Evolutionary conservation across 371 early-diverging fungal genomes (phyloP).

Genomic region (Umbelopsis sp.): DNA sequence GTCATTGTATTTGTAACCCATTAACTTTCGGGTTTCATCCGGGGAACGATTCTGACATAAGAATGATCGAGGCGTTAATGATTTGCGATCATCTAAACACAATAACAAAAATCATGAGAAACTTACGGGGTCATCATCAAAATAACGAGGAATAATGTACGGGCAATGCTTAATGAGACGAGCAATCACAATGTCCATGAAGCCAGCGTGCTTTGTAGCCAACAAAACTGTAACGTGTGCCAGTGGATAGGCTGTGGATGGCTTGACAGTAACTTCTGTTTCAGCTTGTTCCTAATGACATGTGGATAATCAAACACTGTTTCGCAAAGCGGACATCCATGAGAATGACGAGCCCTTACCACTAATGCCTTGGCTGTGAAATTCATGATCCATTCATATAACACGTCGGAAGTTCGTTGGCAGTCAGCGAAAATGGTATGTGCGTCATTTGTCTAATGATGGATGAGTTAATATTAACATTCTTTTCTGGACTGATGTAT

Average conservation of each 20-base stretch:
- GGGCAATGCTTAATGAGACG: slow-evolving; percentile 81
- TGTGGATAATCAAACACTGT: not conserved
- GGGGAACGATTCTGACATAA: slow-evolving; percentile 34
- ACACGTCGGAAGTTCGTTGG: slow-evolving; percentile 41
- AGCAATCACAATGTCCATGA: slow-evolving; percentile 72
- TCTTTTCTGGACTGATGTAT: no score
- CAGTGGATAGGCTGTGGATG: slow-evolving; percentile 69
- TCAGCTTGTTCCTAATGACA: slow-evolving; percentile 69
- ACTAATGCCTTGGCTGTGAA: slow-evolving; percentile 68
- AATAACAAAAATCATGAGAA: not conserved
- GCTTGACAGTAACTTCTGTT: slow-evolving; percentile 69
- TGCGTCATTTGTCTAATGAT: slow-evolving; percentile 42
- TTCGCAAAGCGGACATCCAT: not conserved
- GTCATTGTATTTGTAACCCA: slow-evolving; percentile 54
- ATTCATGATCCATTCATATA: slow-evolving; percentile 65
- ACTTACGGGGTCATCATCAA: slow-evolving; percentile 57
- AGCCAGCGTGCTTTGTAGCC: slow-evolving; percentile 58
- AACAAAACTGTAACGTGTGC: slow-evolving; percentile 72
- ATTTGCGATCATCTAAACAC: not conserved
- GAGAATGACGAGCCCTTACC: slow-evolving; percentile 32
- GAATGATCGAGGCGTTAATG: not conserved
- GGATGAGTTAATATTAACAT: not conserved
- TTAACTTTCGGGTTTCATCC: slow-evolving; percentile 38
- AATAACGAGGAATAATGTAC: slow-evolving; percentile 74
- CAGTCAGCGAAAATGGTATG: slow-evolving; percentile 40